These are phyloP conservation scores for Gillenia trifoliata DNA, from an alignment of 306 rosid species.

Conservation along the genomic window DNA sequence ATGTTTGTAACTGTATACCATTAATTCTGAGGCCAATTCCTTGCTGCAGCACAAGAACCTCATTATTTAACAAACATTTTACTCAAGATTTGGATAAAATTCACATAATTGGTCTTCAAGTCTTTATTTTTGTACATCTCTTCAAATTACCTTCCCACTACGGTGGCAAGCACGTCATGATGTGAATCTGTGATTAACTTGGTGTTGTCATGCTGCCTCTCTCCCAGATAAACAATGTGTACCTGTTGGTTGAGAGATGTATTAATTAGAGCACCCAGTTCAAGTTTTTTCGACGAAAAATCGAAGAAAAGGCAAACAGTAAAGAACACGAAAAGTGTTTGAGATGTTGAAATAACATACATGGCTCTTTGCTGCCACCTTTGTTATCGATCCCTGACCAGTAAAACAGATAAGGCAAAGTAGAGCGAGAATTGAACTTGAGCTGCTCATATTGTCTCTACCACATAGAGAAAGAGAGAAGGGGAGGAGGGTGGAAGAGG, in stretches of 20 bases:
- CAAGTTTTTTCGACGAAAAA: background rate
- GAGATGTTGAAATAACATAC: background rate
- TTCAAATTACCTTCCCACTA: constrained; percentile 26
- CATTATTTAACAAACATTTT: background rate
- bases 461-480: background rate
- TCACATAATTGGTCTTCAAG: background rate
- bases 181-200: constrained; percentile 31
- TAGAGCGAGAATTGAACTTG: constrained; percentile 4
- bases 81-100: background rate
- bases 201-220: constrained; percentile 36
- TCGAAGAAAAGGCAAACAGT: background rate
- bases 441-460: constrained; percentile 7
- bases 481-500: background rate
- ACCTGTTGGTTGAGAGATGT: constrained; percentile 22
- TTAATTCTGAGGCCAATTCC: constrained; percentile 23
- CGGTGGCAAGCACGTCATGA: constrained; percentile 33
- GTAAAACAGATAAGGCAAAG: constrained; percentile 6
- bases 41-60: constrained; percentile 16
- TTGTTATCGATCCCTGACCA: constrained; percentile 4
- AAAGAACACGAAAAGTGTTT: background rate
- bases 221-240: constrained; percentile 44
- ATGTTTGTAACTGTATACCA: constrained; percentile 1
- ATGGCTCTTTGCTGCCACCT: constrained; percentile 1
- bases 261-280: background rate
- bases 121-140: background rate